These are phyloP conservation scores for Epichloe bromicola DNA, from an alignment of 2,329 filamentous ascomycete genomes.

Conservation along the genomic window DNA sequence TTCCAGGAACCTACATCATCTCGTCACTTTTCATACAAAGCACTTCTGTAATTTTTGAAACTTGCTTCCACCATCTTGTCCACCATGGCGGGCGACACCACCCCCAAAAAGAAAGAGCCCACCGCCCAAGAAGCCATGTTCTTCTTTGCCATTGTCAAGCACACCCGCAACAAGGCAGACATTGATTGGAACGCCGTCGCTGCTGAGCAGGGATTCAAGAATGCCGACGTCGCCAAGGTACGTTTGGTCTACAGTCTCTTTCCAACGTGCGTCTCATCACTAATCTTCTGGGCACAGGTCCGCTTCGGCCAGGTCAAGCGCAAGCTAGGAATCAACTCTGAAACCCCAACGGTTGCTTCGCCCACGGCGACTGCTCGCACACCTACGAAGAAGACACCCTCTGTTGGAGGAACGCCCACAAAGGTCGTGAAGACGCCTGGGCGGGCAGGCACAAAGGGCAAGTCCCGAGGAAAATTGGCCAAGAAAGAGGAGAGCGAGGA, in stretches of 20 bases:
- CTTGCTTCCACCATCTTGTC: neutral
- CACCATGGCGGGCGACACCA: conserved; percentile 18
- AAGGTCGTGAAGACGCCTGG: conserved; percentile 19
- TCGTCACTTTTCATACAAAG: neutral
- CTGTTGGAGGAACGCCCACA: conserved; percentile 10
- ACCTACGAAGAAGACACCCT: conserved; percentile 11
- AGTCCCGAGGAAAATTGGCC: conserved; percentile 8
- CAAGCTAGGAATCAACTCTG: conserved; percentile 27
- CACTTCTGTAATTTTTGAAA: neutral
- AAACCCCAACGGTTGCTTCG: conserved; percentile 5
- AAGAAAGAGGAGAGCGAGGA: conserved; percentile 11
- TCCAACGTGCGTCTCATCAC: neutral
- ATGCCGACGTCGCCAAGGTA: conserved; percentile 31
- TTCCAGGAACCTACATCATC: no score
- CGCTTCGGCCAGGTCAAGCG: conserved; percentile 38
- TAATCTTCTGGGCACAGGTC: conserved; percentile 15
- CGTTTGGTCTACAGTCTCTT: neutral
- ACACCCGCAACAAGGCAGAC: conserved; percentile 28
- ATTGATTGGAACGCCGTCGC: conserved; percentile 37
- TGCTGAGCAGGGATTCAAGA: conserved; percentile 29
- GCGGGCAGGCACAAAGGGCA: conserved; percentile 14
- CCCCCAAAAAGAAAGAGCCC: conserved; percentile 21
- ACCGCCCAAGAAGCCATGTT: conserved; percentile 29
- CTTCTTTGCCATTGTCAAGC: conserved; percentile 31
- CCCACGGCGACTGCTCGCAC: conserved; percentile 6